Conservation (phyloP, 805 yeast species). For the Deakozyma indianensis region DNA sequence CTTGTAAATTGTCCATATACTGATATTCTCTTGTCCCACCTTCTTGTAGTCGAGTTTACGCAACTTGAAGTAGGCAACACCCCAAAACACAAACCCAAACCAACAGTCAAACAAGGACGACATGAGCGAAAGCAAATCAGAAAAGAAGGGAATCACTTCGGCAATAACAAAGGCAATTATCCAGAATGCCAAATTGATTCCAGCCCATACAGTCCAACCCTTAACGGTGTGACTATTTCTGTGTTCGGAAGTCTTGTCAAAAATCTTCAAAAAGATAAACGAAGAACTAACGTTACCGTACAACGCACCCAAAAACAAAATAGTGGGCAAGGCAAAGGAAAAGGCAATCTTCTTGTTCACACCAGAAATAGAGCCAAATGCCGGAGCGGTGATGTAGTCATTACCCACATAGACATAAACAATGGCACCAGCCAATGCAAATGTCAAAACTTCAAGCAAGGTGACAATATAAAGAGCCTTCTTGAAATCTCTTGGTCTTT, state of each 20-base stretch:
- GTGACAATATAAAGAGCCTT: slow-evolving; percentile 43
- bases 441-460: slow-evolving; percentile 32
- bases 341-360: slow-evolving; percentile 39
- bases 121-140: slow-evolving; percentile 43
- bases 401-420: slow-evolving; percentile 47
- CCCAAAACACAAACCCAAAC: slow-evolving; percentile 53
- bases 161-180: slow-evolving; percentile 41
- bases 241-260: slow-evolving; percentile 30
- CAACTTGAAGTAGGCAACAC: slow-evolving; percentile 38
- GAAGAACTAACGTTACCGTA: slow-evolving; percentile 42
- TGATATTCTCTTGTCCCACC: too few relatives aligned
- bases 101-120: slow-evolving; percentile 50
- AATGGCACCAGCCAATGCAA: slow-evolving; percentile 41
- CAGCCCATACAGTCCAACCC: slow-evolving; percentile 43
- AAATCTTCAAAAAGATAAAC: slow-evolving; percentile 34
- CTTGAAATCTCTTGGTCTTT: slow-evolving; percentile 39
- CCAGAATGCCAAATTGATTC: slow-evolving; percentile 32
- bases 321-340: slow-evolving; percentile 47
- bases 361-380: slow-evolving; percentile 37
- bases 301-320: slow-evolving; percentile 38
- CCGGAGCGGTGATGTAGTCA: slow-evolving; percentile 43
- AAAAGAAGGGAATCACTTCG: slow-evolving; percentile 51
- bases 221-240: slow-evolving; percentile 31
- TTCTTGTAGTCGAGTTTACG: slow-evolving; percentile 23
- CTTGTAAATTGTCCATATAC: too few relatives aligned